Evolutionary conservation across 352 stramenopile species (phyloP), one percentile per base, ranked within the genome.

Genomic region (Elongisporangium prolatum): DNA sequence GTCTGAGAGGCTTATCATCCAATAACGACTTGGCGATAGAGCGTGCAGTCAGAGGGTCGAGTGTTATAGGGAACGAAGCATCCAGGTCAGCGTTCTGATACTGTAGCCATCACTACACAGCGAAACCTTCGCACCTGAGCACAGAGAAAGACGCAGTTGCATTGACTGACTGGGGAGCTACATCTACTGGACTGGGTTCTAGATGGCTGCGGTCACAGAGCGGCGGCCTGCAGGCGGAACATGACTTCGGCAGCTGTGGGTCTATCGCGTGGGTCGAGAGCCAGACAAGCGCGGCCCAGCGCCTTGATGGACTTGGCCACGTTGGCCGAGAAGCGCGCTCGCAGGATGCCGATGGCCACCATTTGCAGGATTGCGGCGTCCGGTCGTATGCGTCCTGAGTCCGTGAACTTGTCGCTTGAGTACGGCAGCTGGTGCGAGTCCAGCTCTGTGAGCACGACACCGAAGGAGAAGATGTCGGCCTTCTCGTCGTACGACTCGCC

Each of bases 381-480:
- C 24, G 24, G 24, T 7, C 24, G 24, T 7, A 34, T 34, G 24
- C 24, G 24, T 7, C 24, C 24, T 0, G 55, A 65, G 18, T 68
- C 54, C 2, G 64, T 64, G 48, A 64, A 44, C 20, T 71, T 69
- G 1, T 63, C 67, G 14, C 72, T 57, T 4, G 57, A 40, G 38
- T 72, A 75, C 24, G 63, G 74, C 38, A 71, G 10, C n/a, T 62
- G 20, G 37, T 84, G 71, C 25, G 74, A 69, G 57, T 84, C 74
- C 17, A 84, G 49, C 25, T 84, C 74, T 1, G 63, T 72, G 2
- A 80, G 49, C 20, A 84, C 61, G 18, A 84, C 60, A 16, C 71
- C 74, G 50, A 84, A 81, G 38, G 74, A 84, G 57, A 75, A 84
- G 28, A 84, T 74, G 44, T 84, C 74, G 9, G 71, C 67, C 21